A percentile compares a stretch with the other conserved stretches of the same genome.
These are phyloP conservation scores for Elaeagnus macrophylla DNA, from an alignment of 306 rosid species.

Conservation along the genomic window DNA sequence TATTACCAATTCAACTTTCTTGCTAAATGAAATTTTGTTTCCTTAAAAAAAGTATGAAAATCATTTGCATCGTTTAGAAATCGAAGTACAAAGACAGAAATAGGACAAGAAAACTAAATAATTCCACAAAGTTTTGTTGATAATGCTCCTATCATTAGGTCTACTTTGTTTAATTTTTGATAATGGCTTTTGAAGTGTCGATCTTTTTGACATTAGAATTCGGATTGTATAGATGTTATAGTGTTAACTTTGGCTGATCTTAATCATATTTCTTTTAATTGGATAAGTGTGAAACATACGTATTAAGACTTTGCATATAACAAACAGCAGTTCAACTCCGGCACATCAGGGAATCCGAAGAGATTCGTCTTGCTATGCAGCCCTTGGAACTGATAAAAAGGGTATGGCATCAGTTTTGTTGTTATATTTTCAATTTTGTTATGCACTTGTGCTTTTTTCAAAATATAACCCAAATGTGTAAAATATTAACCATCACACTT, in stretches of 20 bases:
- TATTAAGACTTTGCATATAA: slow-evolving; percentile 4
- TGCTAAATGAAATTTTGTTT: too few relatives aligned
- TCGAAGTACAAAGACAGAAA: too few relatives aligned
- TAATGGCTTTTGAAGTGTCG: not conserved
- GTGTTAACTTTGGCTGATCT: not conserved
- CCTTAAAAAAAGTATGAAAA: too few relatives aligned
- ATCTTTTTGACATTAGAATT: slow-evolving; percentile 4
- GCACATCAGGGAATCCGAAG: slow-evolving; percentile 69
- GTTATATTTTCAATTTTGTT: not conserved
- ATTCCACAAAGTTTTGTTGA: not conserved
- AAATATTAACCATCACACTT: too few relatives aligned
- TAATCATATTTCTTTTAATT: not conserved
- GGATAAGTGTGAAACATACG: not conserved
- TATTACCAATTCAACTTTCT: too few relatives aligned
- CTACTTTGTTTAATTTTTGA: not conserved
- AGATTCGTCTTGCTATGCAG: slow-evolving; percentile 78
- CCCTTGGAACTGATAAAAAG: slow-evolving; percentile 87
- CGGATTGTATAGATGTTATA: not conserved
- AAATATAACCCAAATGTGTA: not conserved
- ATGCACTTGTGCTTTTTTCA: not conserved
- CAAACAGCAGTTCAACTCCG: slow-evolving; percentile 55
- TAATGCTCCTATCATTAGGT: not conserved
- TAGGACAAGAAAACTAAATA: not conserved
- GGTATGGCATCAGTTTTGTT: slow-evolving; percentile 2
- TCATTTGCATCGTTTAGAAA: too few relatives aligned